Percentiles rank a stretch among this genome's conserved stretches.
phyloP scores from a whole-genome alignment of 2,329 filamentous ascomycete species.

The Aspergillus transmontanensis region DNA sequence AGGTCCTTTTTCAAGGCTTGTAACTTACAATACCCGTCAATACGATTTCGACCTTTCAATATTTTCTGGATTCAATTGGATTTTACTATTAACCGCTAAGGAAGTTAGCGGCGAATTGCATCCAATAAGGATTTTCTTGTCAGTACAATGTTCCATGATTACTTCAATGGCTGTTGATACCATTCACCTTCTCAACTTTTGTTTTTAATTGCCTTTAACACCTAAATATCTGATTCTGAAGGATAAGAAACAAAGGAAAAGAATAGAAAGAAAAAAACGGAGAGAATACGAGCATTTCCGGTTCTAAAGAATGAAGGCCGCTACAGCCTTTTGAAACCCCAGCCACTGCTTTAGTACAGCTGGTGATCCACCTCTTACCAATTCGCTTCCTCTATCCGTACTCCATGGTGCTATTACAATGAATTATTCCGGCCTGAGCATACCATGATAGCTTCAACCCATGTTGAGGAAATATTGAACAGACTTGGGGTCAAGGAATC shows the following conservation, averaged over 20 bases:
- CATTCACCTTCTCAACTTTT: background rate
- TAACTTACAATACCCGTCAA: conserved; percentile 5
- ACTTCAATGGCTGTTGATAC: background rate
- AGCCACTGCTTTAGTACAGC: background rate
- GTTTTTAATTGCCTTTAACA: background rate
- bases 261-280: background rate
- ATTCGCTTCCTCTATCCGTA: background rate
- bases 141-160: background rate
- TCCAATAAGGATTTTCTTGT: background rate
- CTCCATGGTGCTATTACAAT: background rate
- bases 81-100: background rate
- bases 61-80: background rate
- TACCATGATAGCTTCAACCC: background rate
- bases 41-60: background rate
- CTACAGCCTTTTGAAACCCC: background rate
- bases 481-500: background rate
- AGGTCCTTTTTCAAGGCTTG: conserved; percentile 16
- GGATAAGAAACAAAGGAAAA: background rate
- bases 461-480: background rate
- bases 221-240: background rate
- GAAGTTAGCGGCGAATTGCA: background rate
- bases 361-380: background rate
- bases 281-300: background rate
- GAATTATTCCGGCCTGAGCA: background rate
- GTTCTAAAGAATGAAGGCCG: background rate